These are phyloP conservation scores for Talaromyces verruculosus DNA, from an alignment of 2,329 filamentous ascomycete genomes.

Conservation along the genomic window DNA sequence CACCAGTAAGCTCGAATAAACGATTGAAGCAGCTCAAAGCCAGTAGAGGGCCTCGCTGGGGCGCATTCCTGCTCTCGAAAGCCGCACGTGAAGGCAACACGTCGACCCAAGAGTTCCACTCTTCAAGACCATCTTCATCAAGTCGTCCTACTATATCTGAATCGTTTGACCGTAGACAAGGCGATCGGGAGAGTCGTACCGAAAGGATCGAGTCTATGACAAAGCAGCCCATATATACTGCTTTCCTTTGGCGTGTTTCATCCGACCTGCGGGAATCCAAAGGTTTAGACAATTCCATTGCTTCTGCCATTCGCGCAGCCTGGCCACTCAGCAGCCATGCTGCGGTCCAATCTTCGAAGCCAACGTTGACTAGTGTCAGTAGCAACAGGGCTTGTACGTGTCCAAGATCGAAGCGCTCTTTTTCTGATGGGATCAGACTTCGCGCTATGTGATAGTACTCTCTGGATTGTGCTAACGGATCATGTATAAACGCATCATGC, in stretches of 20 bases:
- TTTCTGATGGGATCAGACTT: slow-evolving; percentile 41
- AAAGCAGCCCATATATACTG: slow-evolving; percentile 54
- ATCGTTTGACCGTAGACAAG: slow-evolving; percentile 50
- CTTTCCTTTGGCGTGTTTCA: slow-evolving; percentile 39
- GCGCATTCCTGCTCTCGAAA: slow-evolving; percentile 30
- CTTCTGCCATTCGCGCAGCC: slow-evolving; percentile 51
- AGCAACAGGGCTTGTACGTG: slow-evolving; percentile 48
- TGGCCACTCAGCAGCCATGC: slow-evolving; percentile 57
- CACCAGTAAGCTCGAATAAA: slow-evolving; percentile 43
- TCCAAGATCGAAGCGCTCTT: slow-evolving; percentile 41
- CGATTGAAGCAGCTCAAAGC: slow-evolving; percentile 56
- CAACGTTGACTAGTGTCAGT: slow-evolving; percentile 53
- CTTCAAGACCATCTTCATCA: slow-evolving; percentile 67
- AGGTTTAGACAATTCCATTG: slow-evolving; percentile 36
- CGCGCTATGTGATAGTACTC: slow-evolving; percentile 40
- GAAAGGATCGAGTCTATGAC: slow-evolving; percentile 56
- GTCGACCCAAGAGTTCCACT: slow-evolving; percentile 72
- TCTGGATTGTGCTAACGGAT: slow-evolving; percentile 30
- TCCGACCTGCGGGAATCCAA: slow-evolving; percentile 33
- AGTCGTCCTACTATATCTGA: slow-evolving; percentile 51
- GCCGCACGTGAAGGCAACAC: slow-evolving; percentile 39
- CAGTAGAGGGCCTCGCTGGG: slow-evolving; percentile 44
- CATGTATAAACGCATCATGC: slow-evolving; percentile 14
- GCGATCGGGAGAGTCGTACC: slow-evolving; percentile 46
- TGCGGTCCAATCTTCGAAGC: slow-evolving; percentile 46